Base-by-base conservation (phyloP, 176 grass and related monocot species). In the Ananas comosus region DNA sequence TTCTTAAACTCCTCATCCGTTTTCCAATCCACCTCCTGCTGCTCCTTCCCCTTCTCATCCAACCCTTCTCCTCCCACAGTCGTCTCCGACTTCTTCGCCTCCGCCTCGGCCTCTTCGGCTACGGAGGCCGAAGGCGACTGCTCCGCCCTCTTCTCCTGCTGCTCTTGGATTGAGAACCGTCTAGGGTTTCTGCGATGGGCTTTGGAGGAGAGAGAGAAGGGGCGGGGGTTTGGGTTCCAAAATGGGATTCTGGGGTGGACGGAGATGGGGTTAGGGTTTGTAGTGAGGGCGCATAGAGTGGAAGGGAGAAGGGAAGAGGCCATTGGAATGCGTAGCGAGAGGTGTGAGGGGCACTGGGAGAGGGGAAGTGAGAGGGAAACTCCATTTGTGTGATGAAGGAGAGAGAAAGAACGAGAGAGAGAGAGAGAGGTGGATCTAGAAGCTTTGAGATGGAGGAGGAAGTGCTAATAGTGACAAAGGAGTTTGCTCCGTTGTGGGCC, bases 1-100 rank as follows among this genome's bases (percentile, higher is more conserved):
- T 80, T 92, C 86, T 88, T 97, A 82, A 97, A 97, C 77, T 97
- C 94, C 76, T 92, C 94, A 64, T 97, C 94, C 16, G 87, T 77
- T 74, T 87, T 97, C 94, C 94, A 97, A 70, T 97, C 84, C 86
- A 90, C 80, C 80, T 97, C 89, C 80, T 91, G 91, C 80, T 96
- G 85, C 82, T 97, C 27, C 14, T 91, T 73, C 66, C 78, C 75
- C 28, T 69, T 72, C 70, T 50, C 76, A 23, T 42, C 33, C 33
- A 42, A 42, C 33, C 33, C 33, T 42, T 42, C 63, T 64, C 18
- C 53, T 63, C 1, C 53, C 42, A 1, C 68, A 76, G 0, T 76
- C 79, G 9, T 70, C 72, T 17, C 42, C 71, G 17, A 48, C 71
- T 3, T 14, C 66, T 21, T 53, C 2, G 33, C 47, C 61, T 66